Percentiles rank a stretch among this genome's conserved stretches.
Evolutionary conservation across 352 stramenopile genomes (phyloP).

Genomic region (Thalassiosira hispida): DNA sequence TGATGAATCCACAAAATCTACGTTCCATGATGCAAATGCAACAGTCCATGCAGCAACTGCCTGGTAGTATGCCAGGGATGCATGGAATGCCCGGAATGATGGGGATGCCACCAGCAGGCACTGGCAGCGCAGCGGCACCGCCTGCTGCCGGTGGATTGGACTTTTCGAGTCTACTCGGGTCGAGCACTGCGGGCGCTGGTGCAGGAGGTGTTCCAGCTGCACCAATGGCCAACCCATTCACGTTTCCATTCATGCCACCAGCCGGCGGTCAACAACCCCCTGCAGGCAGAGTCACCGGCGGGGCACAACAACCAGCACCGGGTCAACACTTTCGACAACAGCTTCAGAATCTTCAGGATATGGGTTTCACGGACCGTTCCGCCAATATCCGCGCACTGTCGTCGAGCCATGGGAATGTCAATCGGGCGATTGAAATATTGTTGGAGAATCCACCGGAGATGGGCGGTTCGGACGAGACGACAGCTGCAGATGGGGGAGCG

Average conservation of each 20-base stretch:
- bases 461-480: constrained; percentile 10
- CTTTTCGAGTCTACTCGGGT: constrained; percentile 70
- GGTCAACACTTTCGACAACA: constrained; percentile 75
- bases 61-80: constrained; percentile 40
- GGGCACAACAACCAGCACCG: constrained; percentile 52
- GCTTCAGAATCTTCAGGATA: constrained; percentile 78
- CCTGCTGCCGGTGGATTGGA: constrained; percentile 56
- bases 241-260: constrained; percentile 48
- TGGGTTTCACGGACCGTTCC: constrained; percentile 84
- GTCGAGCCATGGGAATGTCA: constrained; percentile 80
- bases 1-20: constrained; percentile 80
- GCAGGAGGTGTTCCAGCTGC: constrained; percentile 9
- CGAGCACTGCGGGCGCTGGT: background rate
- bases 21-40: constrained; percentile 79
- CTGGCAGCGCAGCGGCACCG: background rate
- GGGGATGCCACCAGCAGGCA: constrained; percentile 11
- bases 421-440: constrained; percentile 80
- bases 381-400: constrained; percentile 69
- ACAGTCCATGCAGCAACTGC: constrained; percentile 57
- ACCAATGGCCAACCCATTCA: constrained; percentile 33
- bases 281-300: background rate
- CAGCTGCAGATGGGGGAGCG: background rate
- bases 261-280: background rate
- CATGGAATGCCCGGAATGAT: constrained; percentile 17
- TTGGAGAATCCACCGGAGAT: constrained; percentile 59